Conservation (phyloP, 2,329 filamentous ascomycete genomes). For the Paracamarosporium sp. region DNA sequence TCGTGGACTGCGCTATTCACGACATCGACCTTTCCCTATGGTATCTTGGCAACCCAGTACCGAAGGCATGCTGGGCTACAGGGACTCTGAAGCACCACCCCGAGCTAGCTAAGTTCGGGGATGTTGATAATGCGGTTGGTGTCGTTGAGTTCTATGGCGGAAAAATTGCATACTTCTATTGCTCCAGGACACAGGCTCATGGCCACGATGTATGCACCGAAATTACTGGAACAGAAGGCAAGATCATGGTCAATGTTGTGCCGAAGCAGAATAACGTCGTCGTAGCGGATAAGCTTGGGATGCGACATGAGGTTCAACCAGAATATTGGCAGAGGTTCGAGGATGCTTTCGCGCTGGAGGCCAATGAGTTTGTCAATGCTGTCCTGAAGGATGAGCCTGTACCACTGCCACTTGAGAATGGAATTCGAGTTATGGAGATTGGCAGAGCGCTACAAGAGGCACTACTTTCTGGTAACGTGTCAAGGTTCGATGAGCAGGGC, state of each 20-base stretch:
- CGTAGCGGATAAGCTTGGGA: conserved; percentile 32
- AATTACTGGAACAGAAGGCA: conserved; percentile 51
- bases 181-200: conserved; percentile 50
- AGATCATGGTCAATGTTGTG: conserved; percentile 47
- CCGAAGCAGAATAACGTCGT: conserved; percentile 32
- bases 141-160: conserved; percentile 54
- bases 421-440: conserved; percentile 37
- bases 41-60: conserved; percentile 46
- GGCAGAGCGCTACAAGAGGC: conserved; percentile 59
- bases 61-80: conserved; percentile 46
- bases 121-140: conserved; percentile 54
- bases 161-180: conserved; percentile 54
- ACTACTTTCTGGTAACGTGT: conserved; percentile 59
- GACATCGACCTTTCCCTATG: conserved; percentile 53
- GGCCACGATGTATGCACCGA: conserved; percentile 54
- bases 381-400: conserved; percentile 36
- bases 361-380: conserved; percentile 39
- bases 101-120: conserved; percentile 46
- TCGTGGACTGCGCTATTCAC: conserved; percentile 53
- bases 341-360: conserved; percentile 42
- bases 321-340: conserved; percentile 47
- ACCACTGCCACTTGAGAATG: conserved; percentile 34
- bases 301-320: conserved; percentile 39
- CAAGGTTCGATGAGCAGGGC: conserved; percentile 43
- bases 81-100: conserved; percentile 45